Base-by-base conservation (phyloP, 345 rosid genomes). In the Stellera chamaejasme region DNA sequence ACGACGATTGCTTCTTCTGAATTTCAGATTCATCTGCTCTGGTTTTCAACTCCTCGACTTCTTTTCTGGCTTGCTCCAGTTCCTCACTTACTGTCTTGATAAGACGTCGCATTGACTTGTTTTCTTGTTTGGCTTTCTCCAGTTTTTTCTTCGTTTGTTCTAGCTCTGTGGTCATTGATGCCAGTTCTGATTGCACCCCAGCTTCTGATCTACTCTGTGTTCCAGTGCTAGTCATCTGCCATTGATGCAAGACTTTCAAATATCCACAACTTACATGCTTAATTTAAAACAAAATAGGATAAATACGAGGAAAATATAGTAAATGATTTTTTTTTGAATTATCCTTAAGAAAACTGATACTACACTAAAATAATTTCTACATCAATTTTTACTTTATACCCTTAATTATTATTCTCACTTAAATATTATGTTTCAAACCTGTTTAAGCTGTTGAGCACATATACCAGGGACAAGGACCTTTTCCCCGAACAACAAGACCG, bases 401-500 rank as follows among this genome's bases (percentile, higher is more conserved):
- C 1, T 19, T 19, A 19, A 19, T 19, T 19, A 19, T 19, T 1
- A 19, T 19, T 19, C n/a, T 19, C 23, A 19, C 23, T 19, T 19
- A 19, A 19, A 19, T 19, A 19, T n/a, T n/a, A n/a, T n/a, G n/a
- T n/a, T 19, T 19, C 23, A 19, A 0, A 77, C 87, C 83, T 73
- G 74, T 54, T 50, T 66, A 70, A 84, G 66, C 69, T 71, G 80
- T 67, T 48, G 56, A 53, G 80, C 69, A 64, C 72, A 77, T 27
- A 76, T 71, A 66, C 79, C 88, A 15, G 73, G 88, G 0, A 77
- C 82, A 27, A 88, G 70, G 51, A 88, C 76, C 53, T 67, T 79
- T 49, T 88, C 88, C 45, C 81, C 88, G 46, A 88, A 88, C 65
- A 85, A 61, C 12, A 71, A 54, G 16, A 88, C 87, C 0, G 96